Evolutionary conservation across 2,329 filamentous ascomycete genomes (phyloP), one percentile per base, ranked within the genome.

Genomic region (Colletotrichum trifolii): DNA sequence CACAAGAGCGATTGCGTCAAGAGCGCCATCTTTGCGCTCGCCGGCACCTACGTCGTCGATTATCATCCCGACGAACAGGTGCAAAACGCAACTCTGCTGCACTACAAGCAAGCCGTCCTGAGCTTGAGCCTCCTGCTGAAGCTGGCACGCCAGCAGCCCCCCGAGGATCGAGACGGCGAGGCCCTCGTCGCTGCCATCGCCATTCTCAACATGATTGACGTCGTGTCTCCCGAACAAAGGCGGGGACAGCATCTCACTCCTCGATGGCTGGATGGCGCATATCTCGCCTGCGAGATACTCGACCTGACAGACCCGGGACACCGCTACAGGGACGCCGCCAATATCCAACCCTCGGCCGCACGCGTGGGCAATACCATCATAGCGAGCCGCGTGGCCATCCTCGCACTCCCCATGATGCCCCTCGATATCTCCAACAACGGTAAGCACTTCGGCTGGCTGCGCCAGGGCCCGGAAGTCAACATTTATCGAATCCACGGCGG

Each of bases 21-120:
- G 4, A 70, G 73, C 34, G 78, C 78, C 6, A 78, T 81, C n/a
- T 75, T 79, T 47, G 77, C 77, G 25, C 71, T 81, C 2, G 77
- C 78, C 3, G 78, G 77, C 2, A 74, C 79, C 1, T 81, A 81
- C 36, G 76, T 81, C 6, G 78, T 79, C 60, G 78, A 81, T 60
- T 81, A 80, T 39, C 60, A 74, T 13, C 77, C 77, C 1, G 68
- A 73, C 35, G 72, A 76, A 8, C 64, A 65, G 6, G 69, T 80
- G 11, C 71, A 73, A 13, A 68, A 68, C 9, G 71, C 73, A 11
- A 74, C 79, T 55, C 79, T 79, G 47, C 58, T 73, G 10, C 71
- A 69, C 40, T 67, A 68, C 9, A 67, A 67, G 0, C 67, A 69
- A 15, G 75, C 73, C 0, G 73, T 72, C 15, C 75, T 79, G 43